Base-by-base conservation (phyloP, 2,329 filamentous ascomycete species). In the Thielaviopsis musarum region DNA sequence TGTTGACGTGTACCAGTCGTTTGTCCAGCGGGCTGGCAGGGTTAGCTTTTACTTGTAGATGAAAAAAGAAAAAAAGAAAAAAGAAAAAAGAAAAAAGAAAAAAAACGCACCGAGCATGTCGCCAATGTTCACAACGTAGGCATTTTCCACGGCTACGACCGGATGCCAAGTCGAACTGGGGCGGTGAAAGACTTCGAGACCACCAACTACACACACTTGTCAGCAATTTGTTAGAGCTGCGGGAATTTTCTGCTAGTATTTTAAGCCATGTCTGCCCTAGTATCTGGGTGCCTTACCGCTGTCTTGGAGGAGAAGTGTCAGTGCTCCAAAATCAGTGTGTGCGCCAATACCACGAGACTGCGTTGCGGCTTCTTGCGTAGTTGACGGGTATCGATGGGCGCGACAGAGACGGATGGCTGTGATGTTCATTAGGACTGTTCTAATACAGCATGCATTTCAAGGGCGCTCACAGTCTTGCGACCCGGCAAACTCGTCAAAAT, bases 1-100 rank as follows among this genome's bases (percentile, higher is more conserved):
- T 2, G 67, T 68, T 4, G 66, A 67, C 54, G 64, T 68, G 38
- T 67, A 68, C n/a, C 63, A 61, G 28, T 66, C 64, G 56, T 68
- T 68, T 24, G 66, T 66, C 66, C 66, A 67, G 17, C 61, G 65
- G 54, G 67, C 66, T 63, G 55, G 7, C 9, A 12, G 4, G 30
- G 30, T 34, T 34, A 34, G 30, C 10, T 34, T 28, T 28, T 28
- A 4, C 7, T 28, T 28, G 3, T 28, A n/a, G 45, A 17, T 65
- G 28, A 19, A 4, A 6, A 34, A 17, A 10, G 10, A 28, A 19
- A 6, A 54, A 9, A 2, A 17, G 12, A 19, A 41, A n/a, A 38
- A 22, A n/a, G n/a, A 55, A 55, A 17, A 34, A 26, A 2, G 19
- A 34, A 26, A 2, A 52, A 26, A 26, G 6, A 26, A 55, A 41